Evolutionary conservation across 176 grass and related monocot genomes (phyloP).

Genomic region (Cymbopogon citratus): DNA sequence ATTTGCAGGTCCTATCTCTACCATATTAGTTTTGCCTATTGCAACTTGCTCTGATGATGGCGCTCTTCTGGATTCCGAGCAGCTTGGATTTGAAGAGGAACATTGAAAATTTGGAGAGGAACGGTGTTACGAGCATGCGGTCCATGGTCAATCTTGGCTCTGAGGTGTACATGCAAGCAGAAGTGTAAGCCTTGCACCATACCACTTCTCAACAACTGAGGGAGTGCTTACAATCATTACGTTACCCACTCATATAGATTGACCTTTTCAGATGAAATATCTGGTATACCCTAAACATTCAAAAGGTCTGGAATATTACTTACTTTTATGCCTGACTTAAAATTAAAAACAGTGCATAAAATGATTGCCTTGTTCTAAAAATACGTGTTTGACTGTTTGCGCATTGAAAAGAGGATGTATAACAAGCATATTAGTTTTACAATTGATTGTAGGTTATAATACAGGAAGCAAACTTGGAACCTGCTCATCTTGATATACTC

Average conservation of each 20-base stretch:
- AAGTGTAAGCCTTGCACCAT: constrained; percentile 60
- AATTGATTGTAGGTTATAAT: neutral
- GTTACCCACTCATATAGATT: neutral
- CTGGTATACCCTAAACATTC: neutral
- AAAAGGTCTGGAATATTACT: neutral
- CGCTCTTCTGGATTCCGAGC: neutral
- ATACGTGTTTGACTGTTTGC: neutral
- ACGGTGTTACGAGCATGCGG: constrained; percentile 62
- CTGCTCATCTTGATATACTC: neutral
- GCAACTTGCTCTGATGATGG: neutral
- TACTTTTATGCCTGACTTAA: neutral
- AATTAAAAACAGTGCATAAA: neutral
- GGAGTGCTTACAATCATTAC: neutral
- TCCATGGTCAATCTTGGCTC: constrained; percentile 94
- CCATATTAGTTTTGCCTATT: neutral
- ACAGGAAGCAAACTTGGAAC: neutral
- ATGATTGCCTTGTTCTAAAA: neutral
- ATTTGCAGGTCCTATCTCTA: neutral
- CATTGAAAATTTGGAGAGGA: constrained; percentile 82
- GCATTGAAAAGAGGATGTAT: neutral
- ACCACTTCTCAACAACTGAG: neutral
- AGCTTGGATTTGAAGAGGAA: constrained; percentile 91
- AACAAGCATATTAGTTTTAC: neutral
- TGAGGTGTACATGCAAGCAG: constrained; percentile 87
- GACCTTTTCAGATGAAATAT: neutral